Conservation (phyloP, 768 basidiomycete genomes). For the Lenzites betulinus region DNA sequence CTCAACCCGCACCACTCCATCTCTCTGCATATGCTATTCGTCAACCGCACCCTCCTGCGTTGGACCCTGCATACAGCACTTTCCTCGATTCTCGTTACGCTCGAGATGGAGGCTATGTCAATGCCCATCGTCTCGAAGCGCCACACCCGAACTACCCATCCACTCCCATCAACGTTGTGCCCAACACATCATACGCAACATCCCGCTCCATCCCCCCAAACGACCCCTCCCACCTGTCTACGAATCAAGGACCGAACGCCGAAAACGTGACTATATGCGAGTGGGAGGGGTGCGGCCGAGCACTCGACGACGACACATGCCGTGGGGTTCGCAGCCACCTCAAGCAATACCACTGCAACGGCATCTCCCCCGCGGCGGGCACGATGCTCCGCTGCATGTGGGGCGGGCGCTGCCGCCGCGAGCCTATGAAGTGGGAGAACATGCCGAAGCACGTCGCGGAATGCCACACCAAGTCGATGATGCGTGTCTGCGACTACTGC, state of each 20-base stretch:
- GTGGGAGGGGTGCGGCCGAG: slow-evolving; percentile 5
- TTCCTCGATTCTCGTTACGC: too few relatives aligned
- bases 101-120: too few relatives aligned
- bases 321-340: slow-evolving; percentile 16
- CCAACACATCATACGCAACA: too few relatives aligned
- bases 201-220: neutral
- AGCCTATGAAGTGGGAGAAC: slow-evolving; percentile 22
- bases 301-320: slow-evolving; percentile 14
- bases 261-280: neutral
- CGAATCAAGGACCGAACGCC: neutral
- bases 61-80: too few relatives aligned
- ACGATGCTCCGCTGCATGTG: slow-evolving; percentile 6
- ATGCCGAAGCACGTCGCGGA: slow-evolving; percentile 24
- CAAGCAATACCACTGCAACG: slow-evolving; percentile 5
- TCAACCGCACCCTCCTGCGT: too few relatives aligned
- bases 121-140: too few relatives aligned
- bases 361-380: neutral
- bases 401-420: slow-evolving; percentile 12
- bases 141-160: too few relatives aligned
- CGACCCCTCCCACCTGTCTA: neutral
- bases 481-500: slow-evolving; percentile 6
- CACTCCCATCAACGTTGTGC: too few relatives aligned
- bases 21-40: too few relatives aligned
- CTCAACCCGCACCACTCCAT: too few relatives aligned
- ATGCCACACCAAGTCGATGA: slow-evolving; percentile 20